Base-by-base conservation (phyloP, 2,329 filamentous ascomycete species). In the Bipolaris victoriae region DNA sequence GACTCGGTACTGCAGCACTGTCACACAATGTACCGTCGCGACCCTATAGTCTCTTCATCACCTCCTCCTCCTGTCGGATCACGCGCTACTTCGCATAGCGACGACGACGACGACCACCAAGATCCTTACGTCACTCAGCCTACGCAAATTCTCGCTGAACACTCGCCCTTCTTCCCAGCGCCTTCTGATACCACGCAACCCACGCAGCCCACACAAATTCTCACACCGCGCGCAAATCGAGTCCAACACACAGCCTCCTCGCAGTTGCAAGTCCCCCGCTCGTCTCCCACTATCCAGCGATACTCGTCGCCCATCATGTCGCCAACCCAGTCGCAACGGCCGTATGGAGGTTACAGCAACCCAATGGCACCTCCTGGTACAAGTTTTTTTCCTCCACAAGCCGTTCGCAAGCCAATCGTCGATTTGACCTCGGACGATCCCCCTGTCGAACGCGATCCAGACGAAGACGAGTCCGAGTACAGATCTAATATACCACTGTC, bases 231-330 rank as follows among this genome's bases (percentile, higher is more conserved):
- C 33, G 62, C 75, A 37, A 71, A 68, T 24, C 73, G 74, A 31
- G 72, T 69, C 26, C 66, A 67, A 40, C 49, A 55, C 10, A 18
- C 52, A 40, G 60, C 58, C 16, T 53, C 63, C 22, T 82, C 68
- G 31, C 72, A 83, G 49, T 80, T 97, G 54, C 93, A 97, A 75
- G 93, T 97, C 3, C 88, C 89, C 29, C 91, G 91, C n/a, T 97
- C 93, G 3, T 97, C 94, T 1, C 93, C 92, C 1, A 83, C 88
- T 10, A 33, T 56, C 7, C 67, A 72, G 36, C 71, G 66, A 41
- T 54, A 62, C 24, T 66, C 70, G 9, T 84, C 84, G 57, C 76
- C 80, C n/a, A 55, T 59, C 43, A 63, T 67, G 50, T 59, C 68
- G 49, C 65, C 66, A 41, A 56, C 61, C 18, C 86, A 43, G 89